Evolutionary conservation across 2,329 filamentous ascomycete genomes (phyloP), one percentile per base, ranked within the genome.

Genomic region (Talaromyces rugulosus): DNA sequence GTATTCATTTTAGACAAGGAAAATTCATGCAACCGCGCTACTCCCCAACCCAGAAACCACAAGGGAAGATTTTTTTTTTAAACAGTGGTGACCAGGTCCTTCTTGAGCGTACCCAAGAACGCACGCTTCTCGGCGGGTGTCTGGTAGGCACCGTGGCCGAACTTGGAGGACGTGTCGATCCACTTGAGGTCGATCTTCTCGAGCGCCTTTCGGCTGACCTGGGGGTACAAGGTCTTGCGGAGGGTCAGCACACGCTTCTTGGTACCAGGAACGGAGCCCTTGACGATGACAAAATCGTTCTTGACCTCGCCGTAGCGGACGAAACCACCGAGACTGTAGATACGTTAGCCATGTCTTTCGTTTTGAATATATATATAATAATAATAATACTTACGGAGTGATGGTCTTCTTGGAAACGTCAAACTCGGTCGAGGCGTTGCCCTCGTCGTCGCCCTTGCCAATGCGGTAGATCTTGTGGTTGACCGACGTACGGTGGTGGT

Each of bases 381-480:
- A n/a, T 31, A 33, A 27, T 12, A 40, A 59, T 67, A 94, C 94
- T 80, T 95, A 98, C 94, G 94, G 94, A 80, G 94, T 98, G 82
- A 99, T 99, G 80, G 87, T 89, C 91, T 99, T 99, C 90, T 97
- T 97, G 85, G 93, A 96, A 78, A 96, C 87, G 78, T 99, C 95
- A 77, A 94, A 88, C 69, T 97, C 92, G 70, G 95, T 99, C 63
- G 94, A 90, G 74, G 92, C 95, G 83, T 92, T 97, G 81, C 89
- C 89, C 78, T 95, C 92, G 75, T 95, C 91, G 70, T 86, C 85
- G 74, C 87, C 94, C 89, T 95, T 96, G 79, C 94, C 95, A 73
- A 99, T 91, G 72, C 95, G 92, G 91, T 98, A 99, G 79, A 99
- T 83, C 91, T 99, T 99, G 92, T 99, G 95, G 91, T 99, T 99